A percentile compares a stretch with the other conserved stretches of the same genome.
phyloP scores from a whole-genome alignment of 441 rosid species.

The Jatropha podagrica region DNA sequence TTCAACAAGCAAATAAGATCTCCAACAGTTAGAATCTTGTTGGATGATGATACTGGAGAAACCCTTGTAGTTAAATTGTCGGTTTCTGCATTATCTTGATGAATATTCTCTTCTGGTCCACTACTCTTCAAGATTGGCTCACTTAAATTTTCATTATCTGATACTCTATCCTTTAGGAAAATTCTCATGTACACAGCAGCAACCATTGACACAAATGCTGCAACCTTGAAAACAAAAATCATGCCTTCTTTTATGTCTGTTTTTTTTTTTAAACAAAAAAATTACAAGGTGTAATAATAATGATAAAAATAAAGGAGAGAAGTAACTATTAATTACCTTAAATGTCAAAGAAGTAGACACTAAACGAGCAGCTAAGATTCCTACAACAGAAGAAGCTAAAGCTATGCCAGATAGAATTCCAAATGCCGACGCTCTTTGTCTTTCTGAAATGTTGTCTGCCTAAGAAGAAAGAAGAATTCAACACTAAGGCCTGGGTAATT shows the following conservation, averaged over 20 bases:
- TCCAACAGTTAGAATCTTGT: conserved; percentile 42
- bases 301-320: neutral
- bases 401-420: conserved; percentile 61
- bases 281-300: neutral
- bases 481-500: too few species aligned
- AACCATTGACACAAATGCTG: conserved; percentile 49
- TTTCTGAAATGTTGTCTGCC: conserved; percentile 60
- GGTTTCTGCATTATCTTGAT: conserved; percentile 16
- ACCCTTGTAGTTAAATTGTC: conserved; percentile 23
- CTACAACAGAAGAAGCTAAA: conserved; percentile 51
- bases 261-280: too few species aligned
- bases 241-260: too few species aligned
- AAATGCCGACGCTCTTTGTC: conserved; percentile 59
- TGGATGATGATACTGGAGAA: conserved; percentile 10
- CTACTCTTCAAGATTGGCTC: conserved; percentile 56
- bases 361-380: conserved; percentile 71
- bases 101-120: conserved; percentile 19
- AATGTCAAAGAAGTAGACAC: conserved; percentile 53
- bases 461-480: conserved; percentile 20
- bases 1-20: conserved; percentile 54
- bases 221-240: conserved; percentile 40
- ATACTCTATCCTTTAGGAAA: conserved; percentile 56
- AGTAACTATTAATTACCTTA: conserved; percentile 39
- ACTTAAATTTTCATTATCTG: conserved; percentile 26
- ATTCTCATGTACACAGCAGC: conserved; percentile 76